Evolutionary conservation across 2,329 filamentous ascomycete species (phyloP).

Genomic region (Trichoderma atrobrunneum): DNA sequence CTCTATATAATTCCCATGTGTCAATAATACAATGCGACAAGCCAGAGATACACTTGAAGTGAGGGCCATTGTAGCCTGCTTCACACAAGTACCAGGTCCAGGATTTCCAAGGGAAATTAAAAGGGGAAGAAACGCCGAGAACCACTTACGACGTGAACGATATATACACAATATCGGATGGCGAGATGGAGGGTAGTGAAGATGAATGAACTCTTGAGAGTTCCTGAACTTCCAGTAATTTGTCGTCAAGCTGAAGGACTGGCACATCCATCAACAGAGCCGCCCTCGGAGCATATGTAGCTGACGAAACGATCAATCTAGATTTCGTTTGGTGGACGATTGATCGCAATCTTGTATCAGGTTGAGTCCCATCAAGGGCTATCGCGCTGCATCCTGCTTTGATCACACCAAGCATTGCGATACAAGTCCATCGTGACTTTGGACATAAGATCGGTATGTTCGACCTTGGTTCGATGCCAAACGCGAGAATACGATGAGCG

Average conservation of each 20-base stretch:
- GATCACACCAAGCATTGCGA: conserved; percentile 13
- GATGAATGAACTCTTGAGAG: background rate
- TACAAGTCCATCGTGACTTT: conserved; percentile 1
- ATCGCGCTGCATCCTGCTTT: conserved; percentile 3
- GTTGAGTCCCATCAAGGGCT: background rate
- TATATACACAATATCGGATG: background rate
- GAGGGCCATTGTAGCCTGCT: background rate
- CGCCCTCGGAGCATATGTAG: background rate
- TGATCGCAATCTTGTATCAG: conserved; percentile 16
- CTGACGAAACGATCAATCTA: conserved; percentile 17
- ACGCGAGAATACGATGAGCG: conserved; percentile 8
- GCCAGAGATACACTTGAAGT: background rate
- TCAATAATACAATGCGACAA: background rate
- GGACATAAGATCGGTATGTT: conserved; percentile 2
- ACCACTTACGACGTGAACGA: conserved; percentile 8
- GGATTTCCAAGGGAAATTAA: background rate
- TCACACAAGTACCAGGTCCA: background rate
- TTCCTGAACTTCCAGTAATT: background rate
- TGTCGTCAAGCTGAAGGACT: background rate
- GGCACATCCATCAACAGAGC: background rate
- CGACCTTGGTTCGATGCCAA: conserved; percentile 5
- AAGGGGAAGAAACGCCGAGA: background rate
- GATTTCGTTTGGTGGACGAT: conserved; percentile 12
- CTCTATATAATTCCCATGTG: background rate
- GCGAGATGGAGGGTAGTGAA: background rate